Conservation (phyloP, 371 early-diverging fungal species). For the Mucor sp. region DNA sequence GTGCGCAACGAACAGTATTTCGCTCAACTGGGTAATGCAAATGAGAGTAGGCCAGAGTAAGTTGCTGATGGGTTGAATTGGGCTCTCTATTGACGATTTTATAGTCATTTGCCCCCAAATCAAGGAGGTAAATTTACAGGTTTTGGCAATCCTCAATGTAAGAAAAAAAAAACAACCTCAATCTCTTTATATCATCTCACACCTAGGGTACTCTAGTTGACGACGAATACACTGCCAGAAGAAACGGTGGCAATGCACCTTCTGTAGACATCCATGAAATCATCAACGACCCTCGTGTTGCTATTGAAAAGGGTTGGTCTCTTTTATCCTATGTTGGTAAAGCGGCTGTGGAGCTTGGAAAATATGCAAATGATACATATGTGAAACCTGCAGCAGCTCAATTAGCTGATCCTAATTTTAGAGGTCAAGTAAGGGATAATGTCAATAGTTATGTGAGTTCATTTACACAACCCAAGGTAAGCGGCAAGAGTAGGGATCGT, state of each 20-base stretch:
- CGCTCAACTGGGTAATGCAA: slow-evolving; percentile 24
- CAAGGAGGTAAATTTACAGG: slow-evolving; percentile 94
- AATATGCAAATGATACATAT: slow-evolving; percentile 75
- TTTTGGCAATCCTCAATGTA: slow-evolving; percentile 78
- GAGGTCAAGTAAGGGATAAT: slow-evolving; percentile 70
- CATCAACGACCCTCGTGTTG: slow-evolving; percentile 81
- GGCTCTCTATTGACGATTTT: background rate
- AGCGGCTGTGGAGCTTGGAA: slow-evolving; percentile 72
- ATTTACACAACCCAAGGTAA: slow-evolving; percentile 57
- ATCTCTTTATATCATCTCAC: background rate
- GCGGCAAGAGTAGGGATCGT: background rate
- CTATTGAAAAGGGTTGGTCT: slow-evolving; percentile 85
- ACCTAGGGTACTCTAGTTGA: slow-evolving; percentile 4
- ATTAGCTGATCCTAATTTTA: slow-evolving; percentile 86
- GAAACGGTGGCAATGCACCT: background rate
- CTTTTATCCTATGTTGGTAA: slow-evolving; percentile 64
- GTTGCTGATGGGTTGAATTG: background rate
- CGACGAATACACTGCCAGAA: slow-evolving; percentile 1
- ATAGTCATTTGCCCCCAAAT: slow-evolving; percentile 78
- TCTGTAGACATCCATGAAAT: slow-evolving; percentile 63
- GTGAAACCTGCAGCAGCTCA: slow-evolving; percentile 86
- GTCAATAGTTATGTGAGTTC: slow-evolving; percentile 62
- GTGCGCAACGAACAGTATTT: slow-evolving; percentile 29
- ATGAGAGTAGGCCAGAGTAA: slow-evolving; percentile 30
- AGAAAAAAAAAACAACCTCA: slow-evolving; percentile 21